A percentile compares a stretch with the other conserved stretches of the same genome.
phyloP scores from a whole-genome alignment of 306 rosid species.

The Cajanus cajan region DNA sequence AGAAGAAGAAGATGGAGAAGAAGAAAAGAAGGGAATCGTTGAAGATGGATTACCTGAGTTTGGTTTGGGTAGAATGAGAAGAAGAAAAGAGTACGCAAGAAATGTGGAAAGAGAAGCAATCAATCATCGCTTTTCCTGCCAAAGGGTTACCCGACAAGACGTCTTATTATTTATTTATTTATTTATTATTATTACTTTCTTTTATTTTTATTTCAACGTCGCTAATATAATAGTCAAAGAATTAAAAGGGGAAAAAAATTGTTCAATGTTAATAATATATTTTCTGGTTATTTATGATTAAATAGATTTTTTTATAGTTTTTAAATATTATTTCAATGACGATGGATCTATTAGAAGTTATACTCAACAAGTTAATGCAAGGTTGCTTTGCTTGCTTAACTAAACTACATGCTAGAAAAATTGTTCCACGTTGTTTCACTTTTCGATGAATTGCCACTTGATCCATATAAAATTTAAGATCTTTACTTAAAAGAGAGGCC shows the following conservation, averaged over 20 bases:
- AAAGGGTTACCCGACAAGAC: slow-evolving; percentile 50
- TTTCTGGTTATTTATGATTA: neutral
- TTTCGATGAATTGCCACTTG: neutral
- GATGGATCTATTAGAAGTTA: neutral
- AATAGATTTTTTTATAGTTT: no score
- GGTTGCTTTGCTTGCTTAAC: neutral
- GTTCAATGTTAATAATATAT: neutral
- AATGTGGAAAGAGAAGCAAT: slow-evolving; percentile 58
- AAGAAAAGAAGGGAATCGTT: slow-evolving; percentile 26
- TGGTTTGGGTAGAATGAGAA: neutral
- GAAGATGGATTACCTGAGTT: slow-evolving; percentile 45
- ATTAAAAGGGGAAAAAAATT: no score
- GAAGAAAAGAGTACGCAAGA: slow-evolving; percentile 38
- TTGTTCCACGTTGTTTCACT: neutral
- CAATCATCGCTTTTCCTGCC: slow-evolving; percentile 37
- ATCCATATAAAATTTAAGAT: no score
- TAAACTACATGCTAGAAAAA: neutral
- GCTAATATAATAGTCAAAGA: no score
- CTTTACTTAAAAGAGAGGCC: no score
- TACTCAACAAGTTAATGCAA: neutral
- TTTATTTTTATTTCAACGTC: neutral
- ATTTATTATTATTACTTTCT: neutral
- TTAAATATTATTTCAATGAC: neutral
- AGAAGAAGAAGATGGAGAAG: neutral
- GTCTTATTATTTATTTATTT: slow-evolving; percentile 18